Percentiles rank a stretch among this genome's conserved stretches.
These are phyloP conservation scores for Myochromella boudieri DNA, from an alignment of 768 basidiomycete species.

Conservation along the genomic window DNA sequence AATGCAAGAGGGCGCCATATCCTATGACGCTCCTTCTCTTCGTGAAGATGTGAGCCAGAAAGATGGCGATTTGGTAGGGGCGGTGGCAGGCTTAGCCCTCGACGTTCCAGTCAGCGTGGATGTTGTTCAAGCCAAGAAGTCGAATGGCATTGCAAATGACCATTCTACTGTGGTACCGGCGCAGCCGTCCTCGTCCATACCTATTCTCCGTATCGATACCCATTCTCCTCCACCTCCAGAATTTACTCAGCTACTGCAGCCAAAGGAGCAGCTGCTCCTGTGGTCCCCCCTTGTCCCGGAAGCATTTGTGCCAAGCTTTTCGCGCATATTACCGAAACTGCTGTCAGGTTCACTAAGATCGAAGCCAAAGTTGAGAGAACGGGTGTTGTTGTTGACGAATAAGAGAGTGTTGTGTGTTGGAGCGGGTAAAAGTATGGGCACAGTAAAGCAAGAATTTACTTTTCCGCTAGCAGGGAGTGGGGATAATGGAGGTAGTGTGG, in stretches of 20 bases:
- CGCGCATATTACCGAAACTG: constrained; percentile 11
- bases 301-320: constrained; percentile 5
- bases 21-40: too few species aligned
- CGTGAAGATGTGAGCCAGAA: not conserved
- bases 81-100: not conserved
- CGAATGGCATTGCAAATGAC: not conserved
- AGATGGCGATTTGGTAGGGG: not conserved
- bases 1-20: not conserved
- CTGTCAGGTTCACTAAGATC: constrained; percentile 11
- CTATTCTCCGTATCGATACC: not conserved
- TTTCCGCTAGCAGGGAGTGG: not conserved
- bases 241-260: constrained; percentile 9
- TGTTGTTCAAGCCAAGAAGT: not conserved
- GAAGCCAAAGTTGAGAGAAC: constrained; percentile 15
- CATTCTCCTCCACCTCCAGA: not conserved
- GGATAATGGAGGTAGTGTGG: not conserved
- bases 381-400: constrained; percentile 13
- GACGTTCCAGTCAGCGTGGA: not conserved
- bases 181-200: not conserved
- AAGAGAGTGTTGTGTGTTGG: constrained; percentile 12
- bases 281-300: constrained; percentile 11
- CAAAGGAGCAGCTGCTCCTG: constrained; percentile 7
- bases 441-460: constrained; percentile 9
- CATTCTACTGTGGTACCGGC: not conserved
- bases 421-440: constrained; percentile 2